Percentiles rank a stretch among this genome's conserved stretches.
Evolutionary conservation across 805 yeast species (phyloP).

Genomic region (Blastobotrys peoriensis): DNA sequence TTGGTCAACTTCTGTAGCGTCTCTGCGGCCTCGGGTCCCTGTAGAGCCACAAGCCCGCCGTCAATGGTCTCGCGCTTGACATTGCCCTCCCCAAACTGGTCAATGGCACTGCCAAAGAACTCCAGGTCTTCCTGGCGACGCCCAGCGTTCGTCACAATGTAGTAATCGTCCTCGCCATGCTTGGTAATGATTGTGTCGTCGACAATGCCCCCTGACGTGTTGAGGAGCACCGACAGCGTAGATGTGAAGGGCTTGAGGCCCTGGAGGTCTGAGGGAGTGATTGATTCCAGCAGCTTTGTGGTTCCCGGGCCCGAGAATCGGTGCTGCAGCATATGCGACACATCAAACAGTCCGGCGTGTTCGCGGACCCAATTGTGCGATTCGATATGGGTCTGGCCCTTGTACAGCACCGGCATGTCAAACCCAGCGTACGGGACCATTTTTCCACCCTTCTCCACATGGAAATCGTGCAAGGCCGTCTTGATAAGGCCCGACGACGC

Average conservation of each 20-base stretch:
- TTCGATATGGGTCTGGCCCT: slow-evolving; percentile 79
- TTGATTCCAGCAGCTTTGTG: slow-evolving; percentile 58
- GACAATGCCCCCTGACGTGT: slow-evolving; percentile 77
- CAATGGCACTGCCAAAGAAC: slow-evolving; percentile 53
- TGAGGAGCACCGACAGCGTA: slow-evolving; percentile 69
- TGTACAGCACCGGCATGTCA: slow-evolving; percentile 87
- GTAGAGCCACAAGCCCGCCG: slow-evolving; percentile 78
- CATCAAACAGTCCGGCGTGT: slow-evolving; percentile 89
- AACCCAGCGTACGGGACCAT: slow-evolving; percentile 97
- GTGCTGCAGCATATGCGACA: slow-evolving; percentile 96
- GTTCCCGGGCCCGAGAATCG: slow-evolving; percentile 64
- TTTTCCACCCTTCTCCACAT: slow-evolving; percentile 71
- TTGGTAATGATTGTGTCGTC: slow-evolving; percentile 91
- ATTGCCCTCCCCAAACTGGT: slow-evolving; percentile 30
- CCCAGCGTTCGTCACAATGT: slow-evolving; percentile 95
- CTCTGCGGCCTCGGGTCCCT: slow-evolving; percentile 81
- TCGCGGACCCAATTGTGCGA: slow-evolving; percentile 92
- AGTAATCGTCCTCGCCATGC: slow-evolving; percentile 61
- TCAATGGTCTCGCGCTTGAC: slow-evolving; percentile 37
- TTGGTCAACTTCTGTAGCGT: slow-evolving; percentile 59
- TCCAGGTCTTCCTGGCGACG: slow-evolving; percentile 75
- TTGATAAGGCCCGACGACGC: slow-evolving; percentile 25
- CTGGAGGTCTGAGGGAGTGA: slow-evolving; percentile 85
- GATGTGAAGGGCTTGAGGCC: slow-evolving; percentile 51
- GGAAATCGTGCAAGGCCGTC: slow-evolving; percentile 81